Evolutionary conservation across 345 rosid species (phyloP).

Genomic region (Corchorus olitorius): DNA sequence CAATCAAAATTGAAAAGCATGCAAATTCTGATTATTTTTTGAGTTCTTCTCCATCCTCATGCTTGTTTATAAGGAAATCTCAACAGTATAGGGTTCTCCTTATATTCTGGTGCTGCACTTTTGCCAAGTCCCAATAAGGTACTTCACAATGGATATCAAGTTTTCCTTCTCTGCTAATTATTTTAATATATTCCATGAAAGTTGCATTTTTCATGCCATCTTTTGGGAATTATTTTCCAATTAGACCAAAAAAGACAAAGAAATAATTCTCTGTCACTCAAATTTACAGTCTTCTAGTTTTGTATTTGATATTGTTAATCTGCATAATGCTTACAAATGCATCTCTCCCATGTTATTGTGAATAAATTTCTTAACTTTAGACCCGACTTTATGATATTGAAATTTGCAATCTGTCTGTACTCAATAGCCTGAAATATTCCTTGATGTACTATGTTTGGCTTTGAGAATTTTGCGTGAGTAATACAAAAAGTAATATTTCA

Average conservation of each 20-base stretch:
- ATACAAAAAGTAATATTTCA: constrained; percentile 66
- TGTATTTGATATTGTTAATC: too few species aligned
- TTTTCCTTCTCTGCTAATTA: neutral
- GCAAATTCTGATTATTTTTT: neutral
- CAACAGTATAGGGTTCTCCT: constrained; percentile 32
- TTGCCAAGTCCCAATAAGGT: constrained; percentile 42
- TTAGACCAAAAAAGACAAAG: too few species aligned
- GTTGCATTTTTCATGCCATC: too few species aligned
- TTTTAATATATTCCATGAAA: neutral
- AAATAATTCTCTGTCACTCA: too few species aligned
- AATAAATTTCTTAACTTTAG: too few species aligned
- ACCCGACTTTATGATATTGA: neutral
- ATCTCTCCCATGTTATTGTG: too few species aligned
- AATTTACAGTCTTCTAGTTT: too few species aligned
- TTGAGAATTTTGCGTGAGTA: constrained; percentile 35
- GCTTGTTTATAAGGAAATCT: constrained; percentile 29
- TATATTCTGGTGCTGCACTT: constrained; percentile 61
- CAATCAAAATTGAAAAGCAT: constrained; percentile 1
- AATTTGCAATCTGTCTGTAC: neutral
- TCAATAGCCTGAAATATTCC: neutral
- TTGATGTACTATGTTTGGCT: constrained; percentile 4
- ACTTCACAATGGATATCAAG: neutral
- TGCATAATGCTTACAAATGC: too few species aligned
- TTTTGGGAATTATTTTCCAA: too few species aligned
- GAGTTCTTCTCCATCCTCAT: too few species aligned